Percentiles rank a stretch among this genome's conserved stretches.
Conservation (phyloP, 345 rosid genomes). For the Lepidium africanum region DNA sequence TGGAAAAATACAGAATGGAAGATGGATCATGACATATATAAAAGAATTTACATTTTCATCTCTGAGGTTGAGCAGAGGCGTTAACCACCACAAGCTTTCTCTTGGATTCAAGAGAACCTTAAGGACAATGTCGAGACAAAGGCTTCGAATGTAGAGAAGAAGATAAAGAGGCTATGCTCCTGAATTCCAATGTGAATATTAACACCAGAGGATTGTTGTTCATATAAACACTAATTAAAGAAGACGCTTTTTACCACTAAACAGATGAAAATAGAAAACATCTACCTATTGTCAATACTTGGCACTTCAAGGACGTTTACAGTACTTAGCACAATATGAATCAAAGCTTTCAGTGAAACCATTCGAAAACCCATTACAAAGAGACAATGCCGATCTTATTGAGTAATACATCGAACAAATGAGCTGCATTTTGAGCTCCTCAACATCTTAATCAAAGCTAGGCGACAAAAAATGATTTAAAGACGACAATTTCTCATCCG, state of each 20-base stretch:
- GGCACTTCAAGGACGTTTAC: not conserved
- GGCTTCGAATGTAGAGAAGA: not conserved
- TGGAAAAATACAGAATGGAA: not conserved
- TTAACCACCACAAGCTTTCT: not conserved
- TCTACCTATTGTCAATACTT: not conserved
- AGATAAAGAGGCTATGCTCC: not conserved
- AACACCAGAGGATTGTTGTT: not conserved
- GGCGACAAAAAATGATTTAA: too few relatives aligned
- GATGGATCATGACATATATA: constrained; percentile 6
- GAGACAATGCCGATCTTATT: not conserved
- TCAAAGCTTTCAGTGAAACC: not conserved
- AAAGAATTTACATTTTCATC: constrained; percentile 18
- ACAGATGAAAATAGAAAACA: not conserved
- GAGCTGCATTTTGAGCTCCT: not conserved
- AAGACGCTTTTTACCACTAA: not conserved
- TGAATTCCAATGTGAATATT: not conserved
- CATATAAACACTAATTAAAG: not conserved
- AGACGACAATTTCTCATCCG: too few relatives aligned
- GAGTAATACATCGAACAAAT: not conserved
- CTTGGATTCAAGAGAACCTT: not conserved
- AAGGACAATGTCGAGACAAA: not conserved
- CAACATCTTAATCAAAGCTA: too few relatives aligned
- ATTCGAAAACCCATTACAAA: not conserved
- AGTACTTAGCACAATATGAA: not conserved
- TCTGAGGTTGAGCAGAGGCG: not conserved